Conservation (phyloP, 192 early-diverging fungal genomes). For the Backusella tarrabulga region DNA sequence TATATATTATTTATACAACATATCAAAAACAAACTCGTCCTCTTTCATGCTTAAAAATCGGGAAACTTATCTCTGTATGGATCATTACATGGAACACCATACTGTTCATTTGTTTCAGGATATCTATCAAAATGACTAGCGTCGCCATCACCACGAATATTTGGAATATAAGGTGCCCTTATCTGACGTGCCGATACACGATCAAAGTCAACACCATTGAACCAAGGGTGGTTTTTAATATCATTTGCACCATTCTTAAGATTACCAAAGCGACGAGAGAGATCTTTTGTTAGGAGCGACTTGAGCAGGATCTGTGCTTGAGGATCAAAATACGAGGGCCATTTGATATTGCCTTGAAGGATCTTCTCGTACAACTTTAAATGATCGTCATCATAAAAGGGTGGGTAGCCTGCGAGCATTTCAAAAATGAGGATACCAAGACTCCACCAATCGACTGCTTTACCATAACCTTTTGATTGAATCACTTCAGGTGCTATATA, state of each 20-base stretch:
- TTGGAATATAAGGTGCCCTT: constrained; percentile 86
- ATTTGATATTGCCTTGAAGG: constrained; percentile 75
- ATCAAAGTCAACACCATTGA: constrained; percentile 91
- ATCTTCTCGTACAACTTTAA: constrained; percentile 91
- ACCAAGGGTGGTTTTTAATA: constrained; percentile 95
- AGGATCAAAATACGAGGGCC: constrained; percentile 83
- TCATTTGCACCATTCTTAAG: constrained; percentile 80
- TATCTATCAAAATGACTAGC: constrained; percentile 95
- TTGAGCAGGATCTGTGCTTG: constrained; percentile 82
- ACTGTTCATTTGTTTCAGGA: constrained; percentile 88
- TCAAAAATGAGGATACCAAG: constrained; percentile 90
- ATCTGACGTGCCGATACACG: constrained; percentile 68
- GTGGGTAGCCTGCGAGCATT: constrained; percentile 93
- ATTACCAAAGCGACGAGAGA: constrained; percentile 87
- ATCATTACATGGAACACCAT: constrained; percentile 55
- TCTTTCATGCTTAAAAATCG: constrained; percentile 4
- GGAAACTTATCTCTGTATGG: constrained; percentile 23
- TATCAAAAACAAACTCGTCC: neutral
- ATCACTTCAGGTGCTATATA: constrained; percentile 84
- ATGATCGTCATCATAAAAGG: constrained; percentile 94
- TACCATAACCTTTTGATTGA: constrained; percentile 87
- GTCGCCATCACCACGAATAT: constrained; percentile 80
- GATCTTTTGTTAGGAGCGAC: constrained; percentile 73
- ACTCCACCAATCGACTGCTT: constrained; percentile 94
- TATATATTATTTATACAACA: constrained; percentile 64